Evolutionary conservation across 306 rosid genomes (phyloP), one percentile per base, ranked within the genome.

Genomic region (Ormosia emarginata): DNA sequence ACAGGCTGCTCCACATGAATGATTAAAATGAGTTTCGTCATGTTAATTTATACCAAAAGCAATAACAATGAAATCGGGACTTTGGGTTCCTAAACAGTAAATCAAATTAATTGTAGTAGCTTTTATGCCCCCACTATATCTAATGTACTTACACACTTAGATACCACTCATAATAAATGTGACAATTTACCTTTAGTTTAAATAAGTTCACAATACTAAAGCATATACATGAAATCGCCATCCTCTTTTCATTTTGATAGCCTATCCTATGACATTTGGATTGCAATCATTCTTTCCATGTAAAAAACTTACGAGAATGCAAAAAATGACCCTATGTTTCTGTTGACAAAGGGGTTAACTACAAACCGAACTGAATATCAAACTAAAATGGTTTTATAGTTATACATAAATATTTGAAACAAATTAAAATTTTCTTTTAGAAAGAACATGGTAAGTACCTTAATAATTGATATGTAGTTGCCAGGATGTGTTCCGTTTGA

Each of bases 401-500:
- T 36, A 65, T 1, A 39, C 12, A 37, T 12, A 65, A 1, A 57
- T 1, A 58, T 9, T 37, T 67, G 14, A 66, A 37, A 14, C 7
- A 47, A 49, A 33, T 5, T 6, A 6, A 41, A 41, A 7, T 2
- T 41, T 41, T 41, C 13, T 56, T 11, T 10, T 6, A 12, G 1
- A 70, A 43, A 41, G 14, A 11, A 40, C 53, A 68, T 2, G 10
- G 12, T 71, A 71, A 0, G 14, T 92, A 92, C 98, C 95, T 57
- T 87, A 52, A 87, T 70, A 55, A 94, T 29, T 4, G 91, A 88
- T 50, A 89, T 67, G 36, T 32, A 82, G 68, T 92, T 89, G 50
- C 82, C 88, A 0, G 88, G 86, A 77, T 87, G 82, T 79, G 59
- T 53, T 58, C 92, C 98, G 2, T 18, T 83, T 44, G 87, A 67